Evolutionary conservation across 2,329 filamentous ascomycete species (phyloP), one percentile per base, ranked within the genome.

Genomic region (Talaromyces sp.): DNA sequence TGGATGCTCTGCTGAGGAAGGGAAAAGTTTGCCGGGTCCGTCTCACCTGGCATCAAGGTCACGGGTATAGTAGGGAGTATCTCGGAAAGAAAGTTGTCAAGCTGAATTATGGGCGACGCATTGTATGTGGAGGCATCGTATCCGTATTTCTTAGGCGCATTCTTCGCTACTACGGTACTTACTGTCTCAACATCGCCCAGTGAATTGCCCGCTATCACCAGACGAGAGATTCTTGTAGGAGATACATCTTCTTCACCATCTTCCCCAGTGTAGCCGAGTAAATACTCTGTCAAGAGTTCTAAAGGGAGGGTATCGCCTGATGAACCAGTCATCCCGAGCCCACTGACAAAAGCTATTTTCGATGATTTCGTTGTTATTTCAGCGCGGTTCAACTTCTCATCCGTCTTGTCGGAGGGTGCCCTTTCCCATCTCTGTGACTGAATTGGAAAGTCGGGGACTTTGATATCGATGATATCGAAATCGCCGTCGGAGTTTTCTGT

Each of bases 1-100:
- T 99, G 95, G 56, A 99, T 90, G 1, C 91, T 89, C 74, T 98
- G 95, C 72, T 99, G 95, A 0, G 95, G 95, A 31, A 96, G 86
- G 65, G 91, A 90, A 58, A 90, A 87, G 71, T 96, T 96, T 56
- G 95, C 92, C 0, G 95, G 93, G 74, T 99, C 96, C 34, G 85
- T 83, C 16, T 84, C 85, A 16, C 95, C 95, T 0, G 96, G 92
- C 65, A 99, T 84, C 18, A 99, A 80, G 0, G 95, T 99, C 59
- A 99, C 82, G 3, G 95, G 93, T 30, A 99, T 86, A 16, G 89
- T 90, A 1, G 93, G 92, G 3, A 99, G 85, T 12, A 99, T 81
- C 54, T 89, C 84, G 1, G 89, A 82, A 36, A 99, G 84, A 73
- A 96, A 95, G 5, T 85, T 83, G 78, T 99, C 95, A 36, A 99